Percentiles rank a stretch among this genome's conserved stretches.
Conservation (phyloP, 139 green algal species). For the Diplosphaera chodatii region DNA sequence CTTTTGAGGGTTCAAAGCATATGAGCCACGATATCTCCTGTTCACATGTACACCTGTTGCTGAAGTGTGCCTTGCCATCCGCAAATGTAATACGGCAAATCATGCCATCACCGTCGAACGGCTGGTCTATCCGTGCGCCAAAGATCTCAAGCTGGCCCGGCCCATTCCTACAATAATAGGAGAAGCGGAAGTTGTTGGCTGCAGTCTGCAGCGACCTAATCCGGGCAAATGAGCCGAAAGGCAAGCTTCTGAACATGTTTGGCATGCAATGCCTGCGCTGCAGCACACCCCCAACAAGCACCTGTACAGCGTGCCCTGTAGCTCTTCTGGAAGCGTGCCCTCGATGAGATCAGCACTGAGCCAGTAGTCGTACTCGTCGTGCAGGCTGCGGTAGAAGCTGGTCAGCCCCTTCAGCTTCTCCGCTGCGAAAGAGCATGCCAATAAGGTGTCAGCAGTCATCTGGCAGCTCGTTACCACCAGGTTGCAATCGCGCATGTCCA, state of each 20-base stretch:
- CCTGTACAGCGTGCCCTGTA: conserved; percentile 17
- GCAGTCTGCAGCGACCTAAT: no score
- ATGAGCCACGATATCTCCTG: no score
- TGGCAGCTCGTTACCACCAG: no score
- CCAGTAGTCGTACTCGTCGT: conserved; percentile 13
- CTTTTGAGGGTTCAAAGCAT: no score
- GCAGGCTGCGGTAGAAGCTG: conserved; percentile 5
- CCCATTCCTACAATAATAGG: conserved; percentile 24
- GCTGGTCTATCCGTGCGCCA: conserved; percentile 20
- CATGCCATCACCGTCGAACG: conserved; percentile 34
- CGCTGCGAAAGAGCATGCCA: no score
- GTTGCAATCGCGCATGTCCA: no score
- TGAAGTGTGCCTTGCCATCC: conserved; percentile 12
- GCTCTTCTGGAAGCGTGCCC: conserved; percentile 22
- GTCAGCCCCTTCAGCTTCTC: background rate
- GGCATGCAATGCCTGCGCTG: no score
- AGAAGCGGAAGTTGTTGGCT: no score
- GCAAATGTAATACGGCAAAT: conserved; percentile 20
- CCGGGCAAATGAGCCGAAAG: no score
- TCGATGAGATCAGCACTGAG: conserved; percentile 13
- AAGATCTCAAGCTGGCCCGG: conserved; percentile 30
- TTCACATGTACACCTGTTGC: conserved; percentile 16
- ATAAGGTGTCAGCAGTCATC: no score
- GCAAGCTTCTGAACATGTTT: no score
- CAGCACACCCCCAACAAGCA: no score